phyloP scores from a whole-genome alignment of 257 asterid genomes.

The Nemophila menziesii region DNA sequence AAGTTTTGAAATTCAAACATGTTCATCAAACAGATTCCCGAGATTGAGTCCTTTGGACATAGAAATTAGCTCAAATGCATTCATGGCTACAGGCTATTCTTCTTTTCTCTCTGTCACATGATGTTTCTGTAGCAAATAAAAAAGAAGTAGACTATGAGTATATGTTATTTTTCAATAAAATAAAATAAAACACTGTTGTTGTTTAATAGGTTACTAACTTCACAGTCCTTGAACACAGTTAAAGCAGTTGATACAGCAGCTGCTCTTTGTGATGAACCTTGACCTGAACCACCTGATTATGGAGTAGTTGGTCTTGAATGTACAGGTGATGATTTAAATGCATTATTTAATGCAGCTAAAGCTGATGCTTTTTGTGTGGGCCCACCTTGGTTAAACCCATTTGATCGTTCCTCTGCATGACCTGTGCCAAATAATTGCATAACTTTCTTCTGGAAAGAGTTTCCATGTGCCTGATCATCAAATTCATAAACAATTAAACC shows the following conservation, averaged over 20 bases:
- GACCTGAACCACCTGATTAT: conserved; percentile 38
- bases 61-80: conserved; percentile 89
- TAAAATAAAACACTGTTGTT: too few relatives aligned
- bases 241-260: conserved; percentile 87
- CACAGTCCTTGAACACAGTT: conserved; percentile 72
- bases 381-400: conserved; percentile 58
- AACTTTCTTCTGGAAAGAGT: conserved; percentile 91
- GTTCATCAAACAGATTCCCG: conserved; percentile 68
- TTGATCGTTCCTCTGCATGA: conserved; percentile 65
- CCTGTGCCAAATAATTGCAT: conserved; percentile 71
- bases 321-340: conserved; percentile 55
- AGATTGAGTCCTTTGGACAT: conserved; percentile 92
- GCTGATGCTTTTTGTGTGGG: conserved; percentile 98
- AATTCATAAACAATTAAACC: too few relatives aligned
- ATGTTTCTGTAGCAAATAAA: conserved; percentile 38
- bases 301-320: conserved; percentile 35
- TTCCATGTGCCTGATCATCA: conserved; percentile 70
- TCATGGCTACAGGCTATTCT: conserved; percentile 74
- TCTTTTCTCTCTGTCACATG: conserved; percentile 71
- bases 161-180: too few relatives aligned
- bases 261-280: conserved; percentile 83
- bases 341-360: conserved; percentile 87
- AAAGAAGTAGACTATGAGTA: conserved; percentile 5
- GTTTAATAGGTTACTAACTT: conserved; percentile 32
- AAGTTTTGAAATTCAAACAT: conserved; percentile 27